A percentile compares a stretch with the other conserved stretches of the same genome.
phyloP scores from a whole-genome alignment of 2,329 filamentous ascomycete genomes.

The Aspergillus transmontanensis region DNA sequence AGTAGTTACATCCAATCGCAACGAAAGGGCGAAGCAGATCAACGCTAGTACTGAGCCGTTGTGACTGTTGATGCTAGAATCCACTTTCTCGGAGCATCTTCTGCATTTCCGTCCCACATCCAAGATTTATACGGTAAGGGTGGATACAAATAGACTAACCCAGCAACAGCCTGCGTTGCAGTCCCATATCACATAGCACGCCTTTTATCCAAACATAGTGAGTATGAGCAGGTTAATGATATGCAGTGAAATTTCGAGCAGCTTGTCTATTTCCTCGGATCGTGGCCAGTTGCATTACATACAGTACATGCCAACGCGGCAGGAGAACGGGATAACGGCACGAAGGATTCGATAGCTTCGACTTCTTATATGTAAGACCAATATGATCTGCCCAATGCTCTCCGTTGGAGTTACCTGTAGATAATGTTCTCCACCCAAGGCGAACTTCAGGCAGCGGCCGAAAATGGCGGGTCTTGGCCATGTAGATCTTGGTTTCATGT shows the following conservation, averaged over 20 bases:
- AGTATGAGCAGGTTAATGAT: neutral
- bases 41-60: neutral
- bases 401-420: neutral
- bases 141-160: neutral
- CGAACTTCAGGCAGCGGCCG: neutral
- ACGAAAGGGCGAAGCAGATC: neutral
- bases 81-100: neutral
- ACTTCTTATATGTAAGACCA: neutral
- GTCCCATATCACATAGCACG: neutral
- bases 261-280: neutral
- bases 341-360: constrained; percentile 4
- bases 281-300: neutral
- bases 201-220: neutral
- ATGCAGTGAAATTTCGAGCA: neutral
- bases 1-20: neutral
- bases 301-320: neutral
- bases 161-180: neutral
- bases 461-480: neutral
- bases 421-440: neutral
- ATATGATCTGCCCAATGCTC: neutral
- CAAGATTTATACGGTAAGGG: neutral
- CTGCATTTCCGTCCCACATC: neutral
- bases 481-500: neutral
- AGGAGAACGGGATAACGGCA: neutral
- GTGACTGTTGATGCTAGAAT: neutral